Evolutionary conservation across 2,329 filamentous ascomycete genomes (phyloP).

Genomic region (Trichoderma simmonsii): DNA sequence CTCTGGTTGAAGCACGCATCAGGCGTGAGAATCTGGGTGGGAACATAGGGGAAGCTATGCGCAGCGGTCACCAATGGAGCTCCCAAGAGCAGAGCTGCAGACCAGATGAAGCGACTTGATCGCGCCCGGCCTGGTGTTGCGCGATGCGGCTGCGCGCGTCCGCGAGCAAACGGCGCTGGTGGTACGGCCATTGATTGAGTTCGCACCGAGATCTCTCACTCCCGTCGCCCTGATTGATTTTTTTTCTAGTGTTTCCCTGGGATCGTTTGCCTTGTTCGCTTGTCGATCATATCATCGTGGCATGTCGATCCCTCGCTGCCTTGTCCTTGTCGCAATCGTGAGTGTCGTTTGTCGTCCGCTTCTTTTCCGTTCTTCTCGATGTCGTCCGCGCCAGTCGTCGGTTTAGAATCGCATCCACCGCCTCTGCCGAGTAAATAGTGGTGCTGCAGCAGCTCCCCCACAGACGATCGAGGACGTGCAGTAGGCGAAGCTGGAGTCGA

Average conservation of each 20-base stretch:
- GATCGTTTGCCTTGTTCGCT: background rate
- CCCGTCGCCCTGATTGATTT: background rate
- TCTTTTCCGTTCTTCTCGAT: background rate
- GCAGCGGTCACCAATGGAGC: slow-evolving; percentile 33
- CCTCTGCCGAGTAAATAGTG: background rate
- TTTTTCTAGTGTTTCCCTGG: background rate
- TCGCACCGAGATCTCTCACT: background rate
- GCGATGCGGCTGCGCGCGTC: slow-evolving; percentile 15
- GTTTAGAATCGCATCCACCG: background rate
- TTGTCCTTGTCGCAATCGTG: slow-evolving; percentile 2
- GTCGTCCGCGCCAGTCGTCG: background rate
- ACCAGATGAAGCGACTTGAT: background rate
- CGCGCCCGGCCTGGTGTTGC: slow-evolving; percentile 8
- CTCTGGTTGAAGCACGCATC: slow-evolving; percentile 40
- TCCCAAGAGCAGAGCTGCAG: slow-evolving; percentile 1
- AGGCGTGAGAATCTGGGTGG: slow-evolving; percentile 67
- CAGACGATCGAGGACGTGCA: background rate
- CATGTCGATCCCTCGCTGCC: slow-evolving; percentile 4
- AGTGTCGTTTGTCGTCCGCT: background rate
- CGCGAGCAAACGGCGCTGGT: slow-evolving; percentile 1
- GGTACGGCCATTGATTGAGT: slow-evolving; percentile 9
- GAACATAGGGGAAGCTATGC: slow-evolving; percentile 68
- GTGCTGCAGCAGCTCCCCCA: background rate
- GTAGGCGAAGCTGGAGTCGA: background rate
- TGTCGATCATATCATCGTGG: slow-evolving; percentile 15